Conservation (phyloP, 2,329 filamentous ascomycete species). For the Trichophyton mentagrophytes region DNA sequence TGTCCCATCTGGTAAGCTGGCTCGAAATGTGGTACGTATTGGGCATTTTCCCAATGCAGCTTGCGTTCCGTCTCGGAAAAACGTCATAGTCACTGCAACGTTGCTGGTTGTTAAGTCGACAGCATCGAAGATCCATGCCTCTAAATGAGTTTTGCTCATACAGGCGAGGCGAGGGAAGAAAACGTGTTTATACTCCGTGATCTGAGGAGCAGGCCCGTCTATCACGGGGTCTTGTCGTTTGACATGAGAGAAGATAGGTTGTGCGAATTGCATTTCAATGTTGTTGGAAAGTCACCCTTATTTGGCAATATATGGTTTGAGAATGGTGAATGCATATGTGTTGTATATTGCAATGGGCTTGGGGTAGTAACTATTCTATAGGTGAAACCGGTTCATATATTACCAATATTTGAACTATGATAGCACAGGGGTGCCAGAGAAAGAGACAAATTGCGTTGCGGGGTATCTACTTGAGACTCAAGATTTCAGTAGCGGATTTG, state of each 20-base stretch:
- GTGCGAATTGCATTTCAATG: not conserved
- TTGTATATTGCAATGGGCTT: no score
- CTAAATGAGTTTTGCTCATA: slow-evolving; percentile 4
- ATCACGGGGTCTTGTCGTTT: not conserved
- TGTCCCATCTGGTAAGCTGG: not conserved
- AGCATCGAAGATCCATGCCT: slow-evolving; percentile 5
- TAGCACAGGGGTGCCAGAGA: no score
- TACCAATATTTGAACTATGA: no score
- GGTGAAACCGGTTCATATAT: no score
- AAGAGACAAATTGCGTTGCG: no score
- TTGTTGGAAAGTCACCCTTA: no score
- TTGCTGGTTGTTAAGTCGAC: not conserved
- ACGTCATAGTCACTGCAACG: slow-evolving; percentile 3
- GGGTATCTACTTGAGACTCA: no score
- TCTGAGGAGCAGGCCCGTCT: not conserved
- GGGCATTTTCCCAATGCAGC: not conserved
- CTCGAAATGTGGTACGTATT: slow-evolving; percentile 1
- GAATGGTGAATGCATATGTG: no score
- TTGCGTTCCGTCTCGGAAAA: slow-evolving; percentile 4
- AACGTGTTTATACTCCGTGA: not conserved
- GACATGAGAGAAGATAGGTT: not conserved
- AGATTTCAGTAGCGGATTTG: no score
- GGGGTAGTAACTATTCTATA: no score
- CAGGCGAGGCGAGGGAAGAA: not conserved
- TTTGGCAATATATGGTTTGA: no score